Evolutionary conservation across 352 stramenopile species (phyloP).

Genomic region (Globisporangium sylvaticum): DNA sequence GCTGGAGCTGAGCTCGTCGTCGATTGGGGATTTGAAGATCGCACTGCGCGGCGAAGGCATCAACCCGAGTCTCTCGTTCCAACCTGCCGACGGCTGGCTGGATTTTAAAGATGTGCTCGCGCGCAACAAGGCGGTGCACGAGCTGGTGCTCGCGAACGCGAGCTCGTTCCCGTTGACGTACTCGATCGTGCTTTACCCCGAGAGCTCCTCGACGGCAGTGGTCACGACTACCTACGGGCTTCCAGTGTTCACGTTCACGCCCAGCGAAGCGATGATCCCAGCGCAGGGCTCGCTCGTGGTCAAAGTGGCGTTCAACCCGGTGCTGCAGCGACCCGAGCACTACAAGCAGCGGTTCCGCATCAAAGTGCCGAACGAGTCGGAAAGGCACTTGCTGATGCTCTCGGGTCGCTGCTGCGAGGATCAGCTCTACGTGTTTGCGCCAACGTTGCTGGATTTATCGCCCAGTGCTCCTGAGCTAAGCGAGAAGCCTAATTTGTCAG

Average conservation of each 20-base stretch:
- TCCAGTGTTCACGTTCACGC: constrained; percentile 61
- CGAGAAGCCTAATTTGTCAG: background rate
- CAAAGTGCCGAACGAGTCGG: constrained; percentile 69
- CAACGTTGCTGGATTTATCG: constrained; percentile 11
- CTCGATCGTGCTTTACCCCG: constrained; percentile 27
- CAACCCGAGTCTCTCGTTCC: constrained; percentile 67
- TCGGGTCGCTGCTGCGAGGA: constrained; percentile 76
- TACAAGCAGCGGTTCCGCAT: constrained; percentile 57
- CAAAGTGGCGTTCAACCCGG: constrained; percentile 59
- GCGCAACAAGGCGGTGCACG: constrained; percentile 34
- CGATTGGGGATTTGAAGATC: constrained; percentile 33
- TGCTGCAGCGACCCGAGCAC: constrained; percentile 51
- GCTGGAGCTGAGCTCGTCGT: constrained; percentile 40
- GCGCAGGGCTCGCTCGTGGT: constrained; percentile 47
- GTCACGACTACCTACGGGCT: constrained; percentile 24
- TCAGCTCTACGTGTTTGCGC: constrained; percentile 63
- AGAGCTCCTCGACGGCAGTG: background rate
- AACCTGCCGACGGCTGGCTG: constrained; percentile 49
- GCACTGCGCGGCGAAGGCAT: constrained; percentile 66
- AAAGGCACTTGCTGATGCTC: constrained; percentile 51
- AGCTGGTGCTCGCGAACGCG: constrained; percentile 58
- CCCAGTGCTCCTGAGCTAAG: constrained; percentile 9
- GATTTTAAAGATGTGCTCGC: constrained; percentile 72
- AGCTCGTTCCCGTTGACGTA: constrained; percentile 66
- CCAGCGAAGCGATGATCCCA: constrained; percentile 54